Percentiles rank a stretch among this genome's conserved stretches.
These are phyloP conservation scores for Cenchrus purpureus DNA, from an alignment of 176 grass and related monocot species.

Conservation along the genomic window DNA sequence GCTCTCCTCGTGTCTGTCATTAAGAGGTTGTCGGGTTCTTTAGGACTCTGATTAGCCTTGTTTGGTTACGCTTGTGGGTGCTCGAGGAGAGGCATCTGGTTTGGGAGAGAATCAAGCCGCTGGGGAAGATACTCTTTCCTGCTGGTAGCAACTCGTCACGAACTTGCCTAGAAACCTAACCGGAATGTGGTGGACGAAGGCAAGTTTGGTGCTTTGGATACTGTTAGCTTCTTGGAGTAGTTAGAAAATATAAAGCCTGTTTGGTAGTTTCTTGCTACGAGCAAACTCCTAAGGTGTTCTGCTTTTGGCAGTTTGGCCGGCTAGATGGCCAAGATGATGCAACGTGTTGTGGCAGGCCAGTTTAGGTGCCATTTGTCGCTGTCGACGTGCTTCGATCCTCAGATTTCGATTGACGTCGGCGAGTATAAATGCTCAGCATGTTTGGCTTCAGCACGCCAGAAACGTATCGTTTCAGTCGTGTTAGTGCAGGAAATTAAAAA, in stretches of 20 bases:
- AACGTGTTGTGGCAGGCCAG: constrained; percentile 9
- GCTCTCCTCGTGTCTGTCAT: constrained; percentile 12
- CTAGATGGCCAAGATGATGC: constrained; percentile 4
- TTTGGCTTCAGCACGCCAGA: background rate
- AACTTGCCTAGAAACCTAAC: constrained; percentile 21
- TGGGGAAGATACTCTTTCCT: background rate
- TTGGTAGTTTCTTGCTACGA: background rate
- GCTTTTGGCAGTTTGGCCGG: constrained; percentile 1
- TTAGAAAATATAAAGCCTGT: background rate
- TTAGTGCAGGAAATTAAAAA: background rate
- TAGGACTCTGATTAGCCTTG: constrained; percentile 17
- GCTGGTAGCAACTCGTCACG: background rate
- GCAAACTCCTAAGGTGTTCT: background rate
- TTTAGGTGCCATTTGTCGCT: background rate
- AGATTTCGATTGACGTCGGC: background rate
- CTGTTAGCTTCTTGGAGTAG: background rate
- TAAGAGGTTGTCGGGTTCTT: constrained; percentile 36
- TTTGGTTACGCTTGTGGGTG: constrained; percentile 30
- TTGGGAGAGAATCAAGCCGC: background rate
- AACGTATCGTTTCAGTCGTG: background rate
- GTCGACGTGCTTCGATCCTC: background rate
- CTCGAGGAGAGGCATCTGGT: constrained; percentile 8
- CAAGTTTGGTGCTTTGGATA: background rate
- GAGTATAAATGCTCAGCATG: background rate
- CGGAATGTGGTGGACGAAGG: background rate